Base-by-base conservation (phyloP, 2,329 filamentous ascomycete genomes). In the Colletotrichum chlorophyti region DNA sequence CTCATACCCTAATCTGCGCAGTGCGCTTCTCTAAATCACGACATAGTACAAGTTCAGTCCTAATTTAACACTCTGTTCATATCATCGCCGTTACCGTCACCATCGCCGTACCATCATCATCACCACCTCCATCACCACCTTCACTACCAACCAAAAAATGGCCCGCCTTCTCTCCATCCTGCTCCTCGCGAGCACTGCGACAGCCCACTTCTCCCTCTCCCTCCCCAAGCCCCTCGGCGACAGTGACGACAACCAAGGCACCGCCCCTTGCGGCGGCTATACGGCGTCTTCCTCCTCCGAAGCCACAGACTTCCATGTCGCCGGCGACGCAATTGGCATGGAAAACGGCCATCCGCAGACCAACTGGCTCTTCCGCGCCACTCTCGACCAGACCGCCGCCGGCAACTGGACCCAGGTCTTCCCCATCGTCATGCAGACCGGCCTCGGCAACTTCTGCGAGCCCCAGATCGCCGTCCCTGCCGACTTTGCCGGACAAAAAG, bases 281-380 rank as follows among this genome's bases (percentile, higher is more conserved):
- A 72, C 73, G 0, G 73, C 81, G 27, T 73, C 81, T 62, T 77
- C 83, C 50, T 42, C 64, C 51, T 64, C 63, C 7, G 63, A 69
- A 62, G 73, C 73, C 21, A 75, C 76, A 49, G 74, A 84, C 64
- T 86, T 86, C 70, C 79, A 85, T 66, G 80, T 86, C 58, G 82
- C 73, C 64, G 83, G 84, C 64, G 80, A 86, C 63, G 72, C 79
- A 54, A 73, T 87, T 29, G 75, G 76, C 58, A 66, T 81, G 46
- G 71, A 69, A 7, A 74, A 79, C 7, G 77, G 75, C 3, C 85
- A 88, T 65, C 74, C 81, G 4, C 75, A 83, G 67, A 73, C 75
- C 63, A 82, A 75, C 52, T 87, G 79, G 80, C 75, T 87, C 14
- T 82, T 84, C 74, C 83, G 85, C 61, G 81, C 78, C 62, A 87